Evolutionary conservation across 1,284 basidiomycete species (phyloP), one percentile per base, ranked within the genome.

Genomic region (Cutaneotrichosporon dermatis): DNA sequence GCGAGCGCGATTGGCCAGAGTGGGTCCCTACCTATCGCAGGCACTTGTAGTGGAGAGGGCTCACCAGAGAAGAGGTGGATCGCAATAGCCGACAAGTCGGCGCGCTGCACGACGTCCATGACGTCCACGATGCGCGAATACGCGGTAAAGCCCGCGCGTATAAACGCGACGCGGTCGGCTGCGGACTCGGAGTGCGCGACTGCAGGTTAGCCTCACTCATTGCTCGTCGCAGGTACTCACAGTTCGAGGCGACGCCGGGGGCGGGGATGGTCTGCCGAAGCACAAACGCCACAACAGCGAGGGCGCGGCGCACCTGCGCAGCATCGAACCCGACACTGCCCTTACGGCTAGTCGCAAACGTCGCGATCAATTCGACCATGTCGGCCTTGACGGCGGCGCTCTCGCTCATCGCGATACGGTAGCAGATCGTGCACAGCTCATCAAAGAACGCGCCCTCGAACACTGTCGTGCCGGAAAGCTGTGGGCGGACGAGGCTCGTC

Each of bases 381-480:
- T 88, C 84, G 0, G 84, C 77, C 70, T 93, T 90, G 25, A 93
- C 83, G 0, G 71, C 77, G 0, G 89, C 85, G 0, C 86, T 80
- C 72, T 96, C 93, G 2, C 89, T 90, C 83, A 97, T 86, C 0
- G 89, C 89, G 75, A 97, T 86, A 2, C 95, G 85, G 73, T 95
- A 92, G 73, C 87, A 91, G 8, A 98, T 79, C 51, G 88, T 88
- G 69, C 88, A 85, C 56, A 99, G 85, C 78, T 99, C 95, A 50
- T 92, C 90, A 69, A 96, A 95, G 40, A 92, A 85, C 0, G 86
- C 83, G 1, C 85, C 84, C 42, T 94, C 89, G 62, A 89, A 80
- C 46, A 97, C 82, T 0, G 87, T 88, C 37, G 84, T 84, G 3
- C 94, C 95, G 4, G 88, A 85, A 67, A 92, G 90, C 65, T 88